Evolutionary conservation across 768 basidiomycete species (phyloP).

Genomic region (Russula foetens): DNA sequence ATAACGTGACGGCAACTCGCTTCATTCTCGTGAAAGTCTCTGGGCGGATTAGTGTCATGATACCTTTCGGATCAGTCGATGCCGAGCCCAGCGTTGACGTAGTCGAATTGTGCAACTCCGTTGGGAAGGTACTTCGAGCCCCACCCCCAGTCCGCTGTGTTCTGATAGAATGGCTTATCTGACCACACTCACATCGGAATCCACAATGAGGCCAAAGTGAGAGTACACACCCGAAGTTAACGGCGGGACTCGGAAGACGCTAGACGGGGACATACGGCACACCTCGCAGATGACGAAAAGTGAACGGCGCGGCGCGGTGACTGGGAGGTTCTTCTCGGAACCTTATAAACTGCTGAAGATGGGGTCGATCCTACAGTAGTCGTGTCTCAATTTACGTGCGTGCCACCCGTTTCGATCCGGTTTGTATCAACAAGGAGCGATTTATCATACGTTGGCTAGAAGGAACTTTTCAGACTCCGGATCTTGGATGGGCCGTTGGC

Average conservation of each 20-base stretch:
- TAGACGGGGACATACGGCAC: neutral
- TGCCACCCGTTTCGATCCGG: conserved; percentile 4
- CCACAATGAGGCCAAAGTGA: neutral
- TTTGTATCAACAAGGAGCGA: neutral
- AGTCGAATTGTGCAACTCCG: neutral
- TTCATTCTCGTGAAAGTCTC: neutral
- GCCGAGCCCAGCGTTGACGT: neutral
- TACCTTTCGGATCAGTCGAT: neutral
- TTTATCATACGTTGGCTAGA: neutral
- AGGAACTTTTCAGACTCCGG: too few relatives aligned
- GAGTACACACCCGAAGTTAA: neutral
- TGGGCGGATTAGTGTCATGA: neutral
- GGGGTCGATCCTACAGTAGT: neutral
- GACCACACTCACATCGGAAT: neutral
- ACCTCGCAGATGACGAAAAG: neutral
- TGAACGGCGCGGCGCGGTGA: too few relatives aligned
- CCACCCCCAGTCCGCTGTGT: conserved; percentile 2
- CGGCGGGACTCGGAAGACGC: neutral
- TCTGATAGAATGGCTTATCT: neutral
- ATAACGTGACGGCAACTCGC: neutral
- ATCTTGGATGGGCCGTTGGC: too few relatives aligned
- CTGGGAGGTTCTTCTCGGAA: neutral
- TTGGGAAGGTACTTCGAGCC: neutral
- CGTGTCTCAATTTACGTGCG: neutral
- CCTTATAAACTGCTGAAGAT: neutral